Conservation (phyloP, 805 yeast genomes). For the Blastobotrys americana region DNA sequence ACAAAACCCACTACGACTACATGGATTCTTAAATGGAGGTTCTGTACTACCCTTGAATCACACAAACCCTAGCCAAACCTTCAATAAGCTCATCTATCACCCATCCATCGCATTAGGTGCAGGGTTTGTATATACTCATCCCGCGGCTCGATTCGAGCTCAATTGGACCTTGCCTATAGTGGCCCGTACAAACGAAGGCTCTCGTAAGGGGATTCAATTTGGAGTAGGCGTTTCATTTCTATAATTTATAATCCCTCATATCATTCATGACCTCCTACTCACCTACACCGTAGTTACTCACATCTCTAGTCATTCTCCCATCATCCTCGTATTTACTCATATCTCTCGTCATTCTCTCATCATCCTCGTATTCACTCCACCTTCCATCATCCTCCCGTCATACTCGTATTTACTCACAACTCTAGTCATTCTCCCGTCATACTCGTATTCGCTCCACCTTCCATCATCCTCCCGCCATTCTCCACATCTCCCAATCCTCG, state of each 20-base stretch:
- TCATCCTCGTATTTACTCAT: too few relatives aligned
- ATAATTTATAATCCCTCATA: conserved; percentile 30
- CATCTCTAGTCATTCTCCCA: too few relatives aligned
- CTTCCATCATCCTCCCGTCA: too few relatives aligned
- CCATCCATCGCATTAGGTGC: conserved; percentile 51
- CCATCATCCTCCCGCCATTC: too few relatives aligned
- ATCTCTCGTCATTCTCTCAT: too few relatives aligned
- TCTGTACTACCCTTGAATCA: conserved; percentile 34
- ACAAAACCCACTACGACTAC: conserved; percentile 51
- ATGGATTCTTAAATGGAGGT: conserved; percentile 62
- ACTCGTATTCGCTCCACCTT: too few relatives aligned
- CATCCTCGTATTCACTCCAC: too few relatives aligned
- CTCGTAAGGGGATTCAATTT: conserved; percentile 59
- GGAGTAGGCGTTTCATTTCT: conserved; percentile 57
- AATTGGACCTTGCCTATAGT: conserved; percentile 57
- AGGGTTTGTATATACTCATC: conserved; percentile 56
- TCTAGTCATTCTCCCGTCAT: too few relatives aligned
- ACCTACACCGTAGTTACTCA: too few relatives aligned
- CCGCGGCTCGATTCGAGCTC: conserved; percentile 61
- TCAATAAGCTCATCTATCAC: conserved; percentile 26
- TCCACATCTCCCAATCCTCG: too few relatives aligned
- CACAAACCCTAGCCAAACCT: conserved; percentile 9
- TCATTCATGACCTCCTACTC: too few relatives aligned
- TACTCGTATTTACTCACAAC: too few relatives aligned
- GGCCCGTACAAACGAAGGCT: conserved; percentile 41